Conservation (phyloP, 1,284 basidiomycete genomes). For the Coniferiporia weirii region DNA sequence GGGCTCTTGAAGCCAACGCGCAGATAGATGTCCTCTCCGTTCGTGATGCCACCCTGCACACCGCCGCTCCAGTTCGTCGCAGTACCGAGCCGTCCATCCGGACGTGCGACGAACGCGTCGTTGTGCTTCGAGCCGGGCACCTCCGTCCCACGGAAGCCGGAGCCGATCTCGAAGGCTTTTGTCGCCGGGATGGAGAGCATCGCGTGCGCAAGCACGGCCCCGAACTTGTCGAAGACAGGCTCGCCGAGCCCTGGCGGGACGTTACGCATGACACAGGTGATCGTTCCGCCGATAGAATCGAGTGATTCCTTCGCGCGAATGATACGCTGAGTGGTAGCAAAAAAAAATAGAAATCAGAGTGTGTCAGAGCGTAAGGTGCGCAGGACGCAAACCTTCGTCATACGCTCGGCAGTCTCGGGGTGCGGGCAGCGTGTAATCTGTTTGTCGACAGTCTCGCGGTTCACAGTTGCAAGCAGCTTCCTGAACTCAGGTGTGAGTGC, state of each 20-base stretch:
- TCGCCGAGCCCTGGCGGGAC: constrained; percentile 92
- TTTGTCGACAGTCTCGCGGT: constrained; percentile 86
- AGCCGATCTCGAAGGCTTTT: constrained; percentile 97
- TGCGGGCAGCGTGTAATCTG: constrained; percentile 91
- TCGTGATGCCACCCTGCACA: constrained; percentile 96
- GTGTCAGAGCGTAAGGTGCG: not conserved
- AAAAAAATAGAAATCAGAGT: constrained; percentile 6
- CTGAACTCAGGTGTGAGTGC: constrained; percentile 82
- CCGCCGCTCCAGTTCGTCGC: constrained; percentile 96
- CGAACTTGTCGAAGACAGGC: constrained; percentile 98
- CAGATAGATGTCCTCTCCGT: constrained; percentile 98
- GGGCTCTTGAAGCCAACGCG: constrained; percentile 97
- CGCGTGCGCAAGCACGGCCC: constrained; percentile 93
- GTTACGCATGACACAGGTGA: constrained; percentile 93
- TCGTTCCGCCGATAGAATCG: constrained; percentile 96
- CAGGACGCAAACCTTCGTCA: constrained; percentile 65
- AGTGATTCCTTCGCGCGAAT: constrained; percentile 85
- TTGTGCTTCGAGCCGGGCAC: constrained; percentile 93
- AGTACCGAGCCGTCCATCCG: constrained; percentile 77
- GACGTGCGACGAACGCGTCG: constrained; percentile 75
- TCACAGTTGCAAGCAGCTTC: constrained; percentile 73
- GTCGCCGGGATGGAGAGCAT: constrained; percentile 99
- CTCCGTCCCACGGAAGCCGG: constrained; percentile 94
- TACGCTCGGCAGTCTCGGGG: constrained; percentile 78
- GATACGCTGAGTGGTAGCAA: constrained; percentile 61